Conservation (phyloP, 257 asterid species). For the Solanum lycopersicoides region DNA sequence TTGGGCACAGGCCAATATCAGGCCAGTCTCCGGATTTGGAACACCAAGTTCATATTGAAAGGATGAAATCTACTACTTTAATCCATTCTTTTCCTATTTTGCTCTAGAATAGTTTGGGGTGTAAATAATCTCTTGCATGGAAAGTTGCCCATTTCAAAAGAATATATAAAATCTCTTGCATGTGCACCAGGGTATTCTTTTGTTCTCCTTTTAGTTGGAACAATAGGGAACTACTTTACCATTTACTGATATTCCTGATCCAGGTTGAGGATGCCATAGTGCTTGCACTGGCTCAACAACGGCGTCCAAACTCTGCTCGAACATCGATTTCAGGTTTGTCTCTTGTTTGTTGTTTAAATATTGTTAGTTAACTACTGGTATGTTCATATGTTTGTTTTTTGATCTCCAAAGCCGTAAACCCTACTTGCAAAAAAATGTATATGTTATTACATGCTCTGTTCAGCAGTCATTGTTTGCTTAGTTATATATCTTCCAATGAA, state of each 20-base stretch:
- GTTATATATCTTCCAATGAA: neutral
- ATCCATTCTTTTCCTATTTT: neutral
- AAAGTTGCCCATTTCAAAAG: neutral
- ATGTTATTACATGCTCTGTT: neutral
- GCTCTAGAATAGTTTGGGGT: neutral
- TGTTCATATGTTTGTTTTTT: neutral
- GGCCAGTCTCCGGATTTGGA: neutral
- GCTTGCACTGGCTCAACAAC: conserved; percentile 81
- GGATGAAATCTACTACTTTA: neutral
- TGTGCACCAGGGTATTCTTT: neutral
- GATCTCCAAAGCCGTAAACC: neutral
- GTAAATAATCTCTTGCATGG: neutral
- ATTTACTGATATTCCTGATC: neutral
- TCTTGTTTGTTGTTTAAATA: neutral
- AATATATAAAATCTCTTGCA: neutral
- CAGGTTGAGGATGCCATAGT: conserved; percentile 91
- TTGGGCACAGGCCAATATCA: neutral
- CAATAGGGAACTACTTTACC: neutral
- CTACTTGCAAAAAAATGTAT: neutral
- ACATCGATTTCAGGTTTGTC: conserved; percentile 61
- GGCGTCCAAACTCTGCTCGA: conserved; percentile 77
- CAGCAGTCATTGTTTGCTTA: neutral
- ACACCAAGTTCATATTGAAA: neutral
- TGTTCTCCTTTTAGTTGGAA: neutral
- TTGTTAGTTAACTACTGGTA: neutral